A percentile compares a stretch with the other conserved stretches of the same genome.
phyloP scores from a whole-genome alignment of 192 early-diverging fungal species.

The Linderina pennispora region DNA sequence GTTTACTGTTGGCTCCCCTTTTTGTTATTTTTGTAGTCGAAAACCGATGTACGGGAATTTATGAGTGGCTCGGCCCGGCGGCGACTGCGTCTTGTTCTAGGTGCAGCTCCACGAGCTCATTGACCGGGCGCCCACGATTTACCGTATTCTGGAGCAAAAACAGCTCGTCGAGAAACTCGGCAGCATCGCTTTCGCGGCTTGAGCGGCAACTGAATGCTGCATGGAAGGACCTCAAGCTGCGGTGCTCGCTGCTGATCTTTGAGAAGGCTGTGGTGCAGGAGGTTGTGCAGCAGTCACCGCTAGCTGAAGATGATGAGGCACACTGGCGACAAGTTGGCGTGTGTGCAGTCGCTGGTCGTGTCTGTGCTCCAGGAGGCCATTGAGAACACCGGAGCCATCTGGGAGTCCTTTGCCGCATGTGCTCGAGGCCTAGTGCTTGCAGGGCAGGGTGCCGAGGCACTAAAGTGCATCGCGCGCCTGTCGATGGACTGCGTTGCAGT shows the following conservation, averaged over 20 bases:
- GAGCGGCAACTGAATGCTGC: slow-evolving; percentile 31
- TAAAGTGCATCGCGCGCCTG: slow-evolving; percentile 2
- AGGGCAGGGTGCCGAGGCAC: slow-evolving; percentile 8
- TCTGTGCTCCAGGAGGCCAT: slow-evolving; percentile 5
- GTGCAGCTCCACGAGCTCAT: slow-evolving; percentile 29
- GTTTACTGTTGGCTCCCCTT: too few relatives aligned
- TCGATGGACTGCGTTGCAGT: neutral
- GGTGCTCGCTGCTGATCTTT: slow-evolving; percentile 28
- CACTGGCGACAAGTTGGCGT: neutral
- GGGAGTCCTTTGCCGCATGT: slow-evolving; percentile 22
- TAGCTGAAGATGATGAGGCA: slow-evolving; percentile 2
- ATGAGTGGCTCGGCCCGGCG: slow-evolving; percentile 19
- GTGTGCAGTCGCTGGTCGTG: slow-evolving; percentile 13
- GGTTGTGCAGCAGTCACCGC: slow-evolving; percentile 1
- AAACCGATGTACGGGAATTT: slow-evolving; percentile 29
- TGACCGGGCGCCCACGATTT: slow-evolving; percentile 26
- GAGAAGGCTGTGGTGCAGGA: slow-evolving; percentile 18
- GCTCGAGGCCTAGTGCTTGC: slow-evolving; percentile 31
- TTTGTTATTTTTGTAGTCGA: slow-evolving; percentile 12
- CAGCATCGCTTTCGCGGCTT: slow-evolving; percentile 11
- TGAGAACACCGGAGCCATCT: slow-evolving; percentile 24
- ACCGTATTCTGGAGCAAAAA: slow-evolving; percentile 25
- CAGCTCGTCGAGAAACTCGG: slow-evolving; percentile 11
- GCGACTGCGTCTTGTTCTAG: slow-evolving; percentile 33
- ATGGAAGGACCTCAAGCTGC: slow-evolving; percentile 31